Base-by-base conservation (phyloP, 1,139 yeast species). In the Yamadazyma jaroonii region DNA sequence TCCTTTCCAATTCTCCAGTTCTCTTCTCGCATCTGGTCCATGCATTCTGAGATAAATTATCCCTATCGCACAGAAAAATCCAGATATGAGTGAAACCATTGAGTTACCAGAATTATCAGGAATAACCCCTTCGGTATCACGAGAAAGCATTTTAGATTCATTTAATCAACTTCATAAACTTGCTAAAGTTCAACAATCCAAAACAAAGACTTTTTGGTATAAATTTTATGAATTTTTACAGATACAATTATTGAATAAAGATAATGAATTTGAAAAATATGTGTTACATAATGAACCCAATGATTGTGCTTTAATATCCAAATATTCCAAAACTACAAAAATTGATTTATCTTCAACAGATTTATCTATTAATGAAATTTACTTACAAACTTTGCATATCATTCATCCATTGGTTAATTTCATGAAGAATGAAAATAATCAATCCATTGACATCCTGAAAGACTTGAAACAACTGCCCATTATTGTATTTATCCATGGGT, bases 401-500 rank as follows among this genome's bases (percentile, higher is more conserved):
- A 76, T 76, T 1, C 83, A 78, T 50, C 83, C 83, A 1, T 57
- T 78, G 35, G 52, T 66, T 20, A 74, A 64, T 40, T 77, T 71
- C 45, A 66, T 72, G 56, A 64, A 63, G 33, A 65, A 74, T 38
- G 74, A 57, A 42, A 57, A 49, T 33, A 61, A 54, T 38, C 59
- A 43, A 32, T 36, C 48, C n/a, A 39, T 52, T 3, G 56, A 58
- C 34, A 61, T 72, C 11, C 47, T 57, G 41, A 47, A 52, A 12
- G 72, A 72, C 36, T 59, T 78, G 29, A 59, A 64, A 20, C 67
- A 66, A 15, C 59, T 81, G 35, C 92, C 94, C 0, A 63, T 78
- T 4, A 56, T 82, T 10, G 64, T 84, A 10, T 74, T 84, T 37
- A 52, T 84, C 15, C 94, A 84, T 56, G 94, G 94, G 0, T 60